Evolutionary conservation across 805 yeast genomes (phyloP).

Genomic region (Candida parachauliodes): DNA sequence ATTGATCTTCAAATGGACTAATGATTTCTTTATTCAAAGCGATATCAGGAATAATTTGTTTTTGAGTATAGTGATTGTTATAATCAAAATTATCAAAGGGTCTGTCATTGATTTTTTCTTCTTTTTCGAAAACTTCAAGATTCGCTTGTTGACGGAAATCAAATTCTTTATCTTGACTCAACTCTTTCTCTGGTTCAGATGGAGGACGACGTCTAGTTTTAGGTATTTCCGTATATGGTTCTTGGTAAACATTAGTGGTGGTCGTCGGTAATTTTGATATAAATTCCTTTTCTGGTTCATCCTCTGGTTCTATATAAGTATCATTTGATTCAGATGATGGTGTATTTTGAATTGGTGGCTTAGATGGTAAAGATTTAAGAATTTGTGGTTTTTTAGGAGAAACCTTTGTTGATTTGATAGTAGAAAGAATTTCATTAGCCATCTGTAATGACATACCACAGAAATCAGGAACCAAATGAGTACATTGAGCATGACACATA

Average conservation of each 20-base stretch:
- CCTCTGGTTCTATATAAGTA: constrained; percentile 14
- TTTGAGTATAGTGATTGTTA: constrained; percentile 12
- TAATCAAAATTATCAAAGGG: constrained; percentile 14
- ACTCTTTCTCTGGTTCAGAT: constrained; percentile 2
- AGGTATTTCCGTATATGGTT: constrained; percentile 23
- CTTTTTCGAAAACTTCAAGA: too few relatives aligned
- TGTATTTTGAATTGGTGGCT: neutral
- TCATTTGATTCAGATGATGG: constrained; percentile 3
- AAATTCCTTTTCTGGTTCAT: constrained; percentile 19
- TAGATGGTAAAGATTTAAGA: neutral
- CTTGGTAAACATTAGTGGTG: constrained; percentile 22
- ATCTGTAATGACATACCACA: constrained; percentile 98
- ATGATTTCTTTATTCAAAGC: neutral
- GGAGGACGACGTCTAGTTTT: constrained; percentile 14
- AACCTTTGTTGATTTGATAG: constrained; percentile 65
- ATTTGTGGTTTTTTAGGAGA: constrained; percentile 13
- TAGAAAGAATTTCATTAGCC: constrained; percentile 83
- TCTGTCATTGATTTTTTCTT: neutral
- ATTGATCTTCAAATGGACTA: constrained; percentile 10
- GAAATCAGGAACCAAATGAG: constrained; percentile 94
- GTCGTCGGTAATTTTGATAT: constrained; percentile 28
- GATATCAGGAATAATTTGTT: constrained; percentile 12
- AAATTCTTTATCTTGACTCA: constrained; percentile 4
- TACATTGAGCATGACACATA: constrained; percentile 90
- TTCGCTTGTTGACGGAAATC: constrained; percentile 5